Conservation (phyloP, 2,329 filamentous ascomycete genomes). For the Rhinocladiella mackenziei region DNA sequence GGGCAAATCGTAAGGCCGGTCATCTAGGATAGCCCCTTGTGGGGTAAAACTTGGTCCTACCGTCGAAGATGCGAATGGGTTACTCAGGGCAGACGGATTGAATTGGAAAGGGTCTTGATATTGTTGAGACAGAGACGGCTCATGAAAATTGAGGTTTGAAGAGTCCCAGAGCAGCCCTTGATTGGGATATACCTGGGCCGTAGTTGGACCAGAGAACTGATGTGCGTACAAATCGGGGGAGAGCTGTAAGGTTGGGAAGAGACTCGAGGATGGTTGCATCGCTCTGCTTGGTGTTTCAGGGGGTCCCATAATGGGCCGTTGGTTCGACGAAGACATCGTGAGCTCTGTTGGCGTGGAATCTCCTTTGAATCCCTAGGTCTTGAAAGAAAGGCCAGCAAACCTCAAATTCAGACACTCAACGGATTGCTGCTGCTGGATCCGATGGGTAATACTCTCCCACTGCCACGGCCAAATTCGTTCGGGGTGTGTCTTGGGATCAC, state of each 20-base stretch:
- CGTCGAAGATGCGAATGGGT: conserved; percentile 26
- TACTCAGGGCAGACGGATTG: conserved; percentile 19
- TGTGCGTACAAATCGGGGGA: conserved; percentile 55
- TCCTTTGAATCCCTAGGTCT: neutral
- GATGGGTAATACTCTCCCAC: no score
- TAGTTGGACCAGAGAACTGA: conserved; percentile 47
- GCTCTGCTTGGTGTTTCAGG: conserved; percentile 46
- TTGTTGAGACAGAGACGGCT: conserved; percentile 18
- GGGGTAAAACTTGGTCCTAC: conserved; percentile 24
- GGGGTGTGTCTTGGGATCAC: no score
- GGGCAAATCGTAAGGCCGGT: conserved; percentile 26
- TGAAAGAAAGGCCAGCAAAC: no score
- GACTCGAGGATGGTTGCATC: conserved; percentile 41
- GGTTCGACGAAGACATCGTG: conserved; percentile 24
- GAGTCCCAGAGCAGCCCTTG: conserved; percentile 50
- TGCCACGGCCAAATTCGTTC: no score
- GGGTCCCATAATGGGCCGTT: conserved; percentile 34
- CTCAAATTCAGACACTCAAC: no score
- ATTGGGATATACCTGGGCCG: conserved; percentile 56
- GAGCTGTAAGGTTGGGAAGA: conserved; percentile 54
- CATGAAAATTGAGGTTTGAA: conserved; percentile 19
- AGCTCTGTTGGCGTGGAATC: neutral
- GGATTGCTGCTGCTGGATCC: no score
- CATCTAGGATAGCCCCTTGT: conserved; percentile 14
- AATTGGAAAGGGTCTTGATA: conserved; percentile 26